These are phyloP conservation scores for Lachnellula suecica DNA, from an alignment of 2,329 filamentous ascomycete genomes.

Conservation along the genomic window DNA sequence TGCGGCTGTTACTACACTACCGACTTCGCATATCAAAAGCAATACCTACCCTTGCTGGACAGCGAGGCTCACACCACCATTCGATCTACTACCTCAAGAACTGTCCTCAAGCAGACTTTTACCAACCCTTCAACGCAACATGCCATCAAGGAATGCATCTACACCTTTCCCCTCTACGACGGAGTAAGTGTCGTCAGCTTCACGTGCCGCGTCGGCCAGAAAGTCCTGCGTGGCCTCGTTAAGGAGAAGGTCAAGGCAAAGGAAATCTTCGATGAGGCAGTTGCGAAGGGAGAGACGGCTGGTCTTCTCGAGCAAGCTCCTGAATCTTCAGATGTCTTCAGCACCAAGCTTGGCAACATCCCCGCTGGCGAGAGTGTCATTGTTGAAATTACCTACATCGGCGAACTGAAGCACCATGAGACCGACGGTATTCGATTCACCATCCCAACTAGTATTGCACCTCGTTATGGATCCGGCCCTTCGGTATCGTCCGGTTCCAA, in stretches of 20 bases:
- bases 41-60: constrained; percentile 58
- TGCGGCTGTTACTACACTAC: constrained; percentile 22
- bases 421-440: constrained; percentile 68
- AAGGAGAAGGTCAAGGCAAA: constrained; percentile 64
- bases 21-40: constrained; percentile 16
- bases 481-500: background rate
- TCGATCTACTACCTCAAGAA: constrained; percentile 49
- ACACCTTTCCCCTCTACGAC: constrained; percentile 72
- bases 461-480: constrained; percentile 56
- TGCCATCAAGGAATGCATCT: constrained; percentile 54
- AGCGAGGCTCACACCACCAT: constrained; percentile 61
- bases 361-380: constrained; percentile 54
- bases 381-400: constrained; percentile 65
- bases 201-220: constrained; percentile 59
- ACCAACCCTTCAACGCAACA: constrained; percentile 50
- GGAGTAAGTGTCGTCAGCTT: constrained; percentile 70
- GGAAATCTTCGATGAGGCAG: constrained; percentile 57
- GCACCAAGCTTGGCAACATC: constrained; percentile 66
- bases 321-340: constrained; percentile 64
- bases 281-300: constrained; percentile 58
- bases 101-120: constrained; percentile 56
- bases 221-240: constrained; percentile 62
- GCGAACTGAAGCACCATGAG: constrained; percentile 71
- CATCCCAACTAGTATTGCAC: constrained; percentile 65
- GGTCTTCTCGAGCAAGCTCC: constrained; percentile 64